Base-by-base conservation (phyloP, 192 early-diverging fungal species). In the Thoreauomyces humboldtii region DNA sequence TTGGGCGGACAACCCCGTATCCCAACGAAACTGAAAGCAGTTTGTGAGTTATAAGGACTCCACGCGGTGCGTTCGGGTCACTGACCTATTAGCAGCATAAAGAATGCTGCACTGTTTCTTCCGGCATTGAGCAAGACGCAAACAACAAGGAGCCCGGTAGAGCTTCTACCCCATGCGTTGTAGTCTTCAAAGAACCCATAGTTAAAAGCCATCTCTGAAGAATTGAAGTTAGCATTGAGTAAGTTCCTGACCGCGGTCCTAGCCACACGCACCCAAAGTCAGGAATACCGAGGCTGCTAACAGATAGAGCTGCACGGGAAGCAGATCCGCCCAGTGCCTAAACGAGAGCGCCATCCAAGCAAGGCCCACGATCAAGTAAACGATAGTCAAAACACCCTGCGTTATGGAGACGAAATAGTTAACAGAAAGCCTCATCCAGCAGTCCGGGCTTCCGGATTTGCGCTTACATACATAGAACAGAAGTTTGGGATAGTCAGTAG, bases 1-100 rank as follows among this genome's bases (percentile, higher is more conserved):
- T 89, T 7, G 94, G 94, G 42, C 90, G 88, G 38, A 98, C 93
- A 21, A 98, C 95, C 43, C 96, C 93, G 73, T 95, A 98, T 25
- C 96, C 96, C 65, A 98, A 87, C 4, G 90, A 86, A 7, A 96
- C 93, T 57, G 55, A 17, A 37, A 36, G 22, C 14, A 5, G 50
- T 46, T 46, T 46, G 44, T 24, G 4, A 3, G 2, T 3, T 24
- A 14, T 46, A 12, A 46, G 4, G 44, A 46, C n/a, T n/a, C n/a
- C n/a, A n/a, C n/a, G 14, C 44, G 19, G 14, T 24, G 44, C 4
- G 15, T 6, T 52, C 25, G 24, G 17, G 2, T 7, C 19, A 6
- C 55, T 57, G 19, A 57, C 55, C 55, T 45, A 98, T 91, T 42
- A 98, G 78, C 0, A 98, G 81, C 88, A 98, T 93, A 63, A 97